Percentiles rank a stretch among this genome's conserved stretches.
phyloP scores from a whole-genome alignment of 2,329 filamentous ascomycete genomes.

The Colletotrichum filicis region DNA sequence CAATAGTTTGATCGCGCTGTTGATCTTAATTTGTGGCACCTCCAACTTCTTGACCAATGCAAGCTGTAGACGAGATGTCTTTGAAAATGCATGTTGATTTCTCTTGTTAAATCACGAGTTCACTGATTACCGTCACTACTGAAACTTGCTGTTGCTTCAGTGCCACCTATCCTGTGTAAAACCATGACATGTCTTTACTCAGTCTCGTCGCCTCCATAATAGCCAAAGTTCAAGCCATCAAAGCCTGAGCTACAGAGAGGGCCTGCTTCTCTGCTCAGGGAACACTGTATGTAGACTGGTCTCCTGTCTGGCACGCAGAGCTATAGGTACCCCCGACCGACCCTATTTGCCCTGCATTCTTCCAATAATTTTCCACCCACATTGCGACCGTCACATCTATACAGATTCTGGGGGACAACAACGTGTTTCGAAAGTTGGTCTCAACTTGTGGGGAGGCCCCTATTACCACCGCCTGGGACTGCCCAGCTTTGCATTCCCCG shows the following conservation, averaged over 20 bases:
- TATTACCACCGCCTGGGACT: not conserved
- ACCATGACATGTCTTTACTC: not conserved
- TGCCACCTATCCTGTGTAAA: not conserved
- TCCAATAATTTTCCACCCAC: not conserved
- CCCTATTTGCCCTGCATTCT: not conserved
- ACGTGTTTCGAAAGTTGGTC: not conserved
- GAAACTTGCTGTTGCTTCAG: not conserved
- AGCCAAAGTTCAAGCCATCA: not conserved
- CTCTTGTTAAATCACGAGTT: not conserved
- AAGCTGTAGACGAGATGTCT: too few relatives aligned
- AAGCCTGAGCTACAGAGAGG: not conserved
- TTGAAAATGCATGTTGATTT: not conserved
- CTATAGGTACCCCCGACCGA: not conserved
- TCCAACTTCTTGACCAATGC: too few relatives aligned
- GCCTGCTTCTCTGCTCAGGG: not conserved
- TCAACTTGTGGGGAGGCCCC: not conserved
- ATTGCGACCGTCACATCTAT: not conserved
- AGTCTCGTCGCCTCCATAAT: not conserved
- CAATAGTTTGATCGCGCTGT: too few relatives aligned
- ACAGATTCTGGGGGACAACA: not conserved
- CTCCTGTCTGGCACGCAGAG: not conserved
- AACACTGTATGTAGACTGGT: not conserved
- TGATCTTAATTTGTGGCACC: too few relatives aligned
- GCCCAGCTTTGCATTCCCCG: not conserved
- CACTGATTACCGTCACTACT: not conserved